Percentiles rank a stretch among this genome's conserved stretches.
These are phyloP conservation scores for Penicillium brevicompactum DNA, from an alignment of 2,329 filamentous ascomycete species.

Conservation along the genomic window DNA sequence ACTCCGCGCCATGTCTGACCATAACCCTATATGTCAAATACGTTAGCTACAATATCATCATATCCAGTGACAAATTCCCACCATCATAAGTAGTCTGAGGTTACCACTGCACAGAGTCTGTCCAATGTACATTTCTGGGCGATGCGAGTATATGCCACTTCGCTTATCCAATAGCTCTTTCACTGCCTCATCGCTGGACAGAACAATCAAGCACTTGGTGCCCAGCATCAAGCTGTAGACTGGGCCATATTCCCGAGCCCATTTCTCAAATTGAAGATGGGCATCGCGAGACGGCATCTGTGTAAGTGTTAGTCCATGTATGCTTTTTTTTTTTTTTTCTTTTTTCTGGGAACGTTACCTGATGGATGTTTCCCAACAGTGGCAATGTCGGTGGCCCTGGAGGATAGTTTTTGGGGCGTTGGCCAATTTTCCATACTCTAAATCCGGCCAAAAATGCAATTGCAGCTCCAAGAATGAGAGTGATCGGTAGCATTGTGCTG, in stretches of 20 bases:
- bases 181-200: slow-evolving; percentile 49
- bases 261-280: slow-evolving; percentile 54
- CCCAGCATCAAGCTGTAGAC: slow-evolving; percentile 57
- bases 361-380: slow-evolving; percentile 55
- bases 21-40: slow-evolving; percentile 21
- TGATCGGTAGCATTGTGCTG: slow-evolving; percentile 6
- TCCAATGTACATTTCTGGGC: slow-evolving; percentile 51
- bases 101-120: slow-evolving; percentile 34
- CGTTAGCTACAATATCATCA: background rate
- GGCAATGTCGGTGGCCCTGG: slow-evolving; percentile 56
- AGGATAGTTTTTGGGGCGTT: slow-evolving; percentile 39
- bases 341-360: slow-evolving; percentile 2
- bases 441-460: slow-evolving; percentile 13
- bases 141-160: slow-evolving; percentile 53
- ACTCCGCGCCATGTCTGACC: slow-evolving; percentile 30
- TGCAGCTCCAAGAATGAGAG: slow-evolving; percentile 3
- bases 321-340: too few relatives aligned
- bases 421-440: slow-evolving; percentile 28
- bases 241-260: slow-evolving; percentile 56
- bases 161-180: slow-evolving; percentile 57
- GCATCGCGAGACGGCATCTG: slow-evolving; percentile 46
- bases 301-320: background rate
- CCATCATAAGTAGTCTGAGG: slow-evolving; percentile 36
- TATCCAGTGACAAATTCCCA: background rate
- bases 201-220: slow-evolving; percentile 50